Conservation (phyloP, 2,329 filamentous ascomycete genomes). For the Rachicladosporium sp. region DNA sequence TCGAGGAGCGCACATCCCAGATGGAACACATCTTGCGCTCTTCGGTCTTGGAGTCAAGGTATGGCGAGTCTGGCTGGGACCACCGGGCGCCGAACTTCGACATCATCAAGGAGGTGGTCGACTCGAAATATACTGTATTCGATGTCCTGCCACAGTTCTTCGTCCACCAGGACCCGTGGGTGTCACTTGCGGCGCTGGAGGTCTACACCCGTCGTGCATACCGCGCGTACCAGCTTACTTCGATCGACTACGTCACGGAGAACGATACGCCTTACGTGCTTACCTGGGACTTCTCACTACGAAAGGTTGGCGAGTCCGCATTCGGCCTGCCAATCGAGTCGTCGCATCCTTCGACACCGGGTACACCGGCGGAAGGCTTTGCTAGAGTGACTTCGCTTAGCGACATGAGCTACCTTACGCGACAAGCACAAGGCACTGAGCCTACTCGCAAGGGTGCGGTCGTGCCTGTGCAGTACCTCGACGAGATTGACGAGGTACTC, state of each 20-base stretch:
- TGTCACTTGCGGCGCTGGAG: constrained; percentile 83
- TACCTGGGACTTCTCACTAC: constrained; percentile 90
- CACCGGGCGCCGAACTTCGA: constrained; percentile 85
- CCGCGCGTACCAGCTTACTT: constrained; percentile 84
- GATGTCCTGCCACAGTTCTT: constrained; percentile 95
- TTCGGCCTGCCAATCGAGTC: constrained; percentile 72
- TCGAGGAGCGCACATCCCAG: constrained; percentile 87
- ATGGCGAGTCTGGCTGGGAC: constrained; percentile 93
- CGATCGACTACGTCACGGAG: constrained; percentile 74
- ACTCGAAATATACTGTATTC: constrained; percentile 97
- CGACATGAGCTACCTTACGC: constrained; percentile 81
- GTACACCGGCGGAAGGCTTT: constrained; percentile 50
- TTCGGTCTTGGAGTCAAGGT: constrained; percentile 90
- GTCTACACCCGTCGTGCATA: constrained; percentile 95
- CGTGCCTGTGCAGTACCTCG: constrained; percentile 81
- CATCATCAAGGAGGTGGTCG: constrained; percentile 91
- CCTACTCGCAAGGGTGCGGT: constrained; percentile 86
- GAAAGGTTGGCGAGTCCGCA: constrained; percentile 85
- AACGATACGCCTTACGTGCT: constrained; percentile 65
- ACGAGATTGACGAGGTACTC: constrained; percentile 83
- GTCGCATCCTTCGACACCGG: constrained; percentile 63
- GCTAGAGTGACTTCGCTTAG: constrained; percentile 89
- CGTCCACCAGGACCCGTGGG: constrained; percentile 84
- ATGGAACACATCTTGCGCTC: constrained; percentile 98
- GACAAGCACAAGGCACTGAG: constrained; percentile 53